A percentile compares a stretch with the other conserved stretches of the same genome.
phyloP scores from a whole-genome alignment of 108 stramenopile genomes.

The Nitzschia inconspicua region DNA sequence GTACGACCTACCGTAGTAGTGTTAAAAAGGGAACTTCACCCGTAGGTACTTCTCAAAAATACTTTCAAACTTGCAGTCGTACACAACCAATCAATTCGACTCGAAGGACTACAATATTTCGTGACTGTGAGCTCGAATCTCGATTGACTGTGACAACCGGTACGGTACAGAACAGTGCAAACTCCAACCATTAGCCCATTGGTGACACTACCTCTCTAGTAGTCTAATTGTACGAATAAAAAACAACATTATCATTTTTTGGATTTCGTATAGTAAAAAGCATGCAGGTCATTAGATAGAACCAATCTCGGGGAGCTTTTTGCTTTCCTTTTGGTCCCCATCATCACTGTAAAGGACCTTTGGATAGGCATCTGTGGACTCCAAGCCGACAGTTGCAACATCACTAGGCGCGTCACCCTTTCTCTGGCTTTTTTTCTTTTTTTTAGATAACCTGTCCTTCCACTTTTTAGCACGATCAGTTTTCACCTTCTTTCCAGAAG shows the following conservation, averaged over 20 bases:
- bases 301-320: slow-evolving; percentile 8
- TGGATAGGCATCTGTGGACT: slow-evolving; percentile 1
- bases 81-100: too few relatives aligned
- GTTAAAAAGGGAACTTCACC: too few relatives aligned
- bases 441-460: not conserved
- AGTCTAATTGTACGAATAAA: not conserved
- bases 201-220: too few relatives aligned
- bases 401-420: slow-evolving; percentile 1
- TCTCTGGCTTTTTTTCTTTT: not conserved
- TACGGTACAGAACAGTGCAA: too few relatives aligned
- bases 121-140: too few relatives aligned
- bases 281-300: not conserved
- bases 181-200: too few relatives aligned
- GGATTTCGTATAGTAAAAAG: not conserved
- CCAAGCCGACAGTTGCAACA: not conserved
- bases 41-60: too few relatives aligned
- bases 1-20: too few relatives aligned
- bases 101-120: too few relatives aligned
- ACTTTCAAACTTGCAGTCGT: too few relatives aligned
- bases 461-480: not conserved
- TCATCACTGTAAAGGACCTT: slow-evolving; percentile 10
- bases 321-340: slow-evolving; percentile 2
- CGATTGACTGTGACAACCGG: too few relatives aligned
- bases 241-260: not conserved
- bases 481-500: not conserved